These are phyloP conservation scores for Cystobasidium tubakii DNA, from an alignment of 768 basidiomycete species.

Conservation along the genomic window DNA sequence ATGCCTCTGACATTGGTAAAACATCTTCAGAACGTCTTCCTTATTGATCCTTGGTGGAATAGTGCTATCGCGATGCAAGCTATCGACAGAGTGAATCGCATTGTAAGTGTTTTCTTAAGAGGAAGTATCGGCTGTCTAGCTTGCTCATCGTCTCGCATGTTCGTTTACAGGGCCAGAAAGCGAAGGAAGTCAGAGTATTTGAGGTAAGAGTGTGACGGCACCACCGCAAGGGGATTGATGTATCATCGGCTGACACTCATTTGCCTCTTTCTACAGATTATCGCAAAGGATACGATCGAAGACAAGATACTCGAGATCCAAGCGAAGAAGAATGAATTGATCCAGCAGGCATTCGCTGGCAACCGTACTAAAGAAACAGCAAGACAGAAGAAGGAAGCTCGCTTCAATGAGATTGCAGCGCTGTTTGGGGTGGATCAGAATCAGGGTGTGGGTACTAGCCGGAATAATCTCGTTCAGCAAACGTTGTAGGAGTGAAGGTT, in stretches of 20 bases:
- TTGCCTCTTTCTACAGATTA: constrained; percentile 41
- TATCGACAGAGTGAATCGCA: constrained; percentile 46
- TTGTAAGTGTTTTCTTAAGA: constrained; percentile 32
- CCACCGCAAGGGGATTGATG: not conserved
- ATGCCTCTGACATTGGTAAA: no score
- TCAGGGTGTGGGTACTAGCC: not conserved
- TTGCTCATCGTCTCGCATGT: not conserved
- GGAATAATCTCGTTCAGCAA: constrained; percentile 5
- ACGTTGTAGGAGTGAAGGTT: not conserved
- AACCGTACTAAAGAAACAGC: constrained; percentile 22
- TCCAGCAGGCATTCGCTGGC: constrained; percentile 39
- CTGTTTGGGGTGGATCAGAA: constrained; percentile 23
- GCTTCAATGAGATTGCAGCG: constrained; percentile 10
- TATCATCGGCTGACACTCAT: not conserved
- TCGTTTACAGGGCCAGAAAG: constrained; percentile 24
- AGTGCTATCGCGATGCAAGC: constrained; percentile 45
- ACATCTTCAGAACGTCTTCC: constrained; percentile 42
- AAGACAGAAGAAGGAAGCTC: constrained; percentile 31
- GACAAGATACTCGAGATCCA: constrained; percentile 44
- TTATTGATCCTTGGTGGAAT: constrained; percentile 47
- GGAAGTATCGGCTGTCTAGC: not conserved
- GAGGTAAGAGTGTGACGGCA: not conserved
- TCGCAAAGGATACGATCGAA: constrained; percentile 45
- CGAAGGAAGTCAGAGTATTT: not conserved
- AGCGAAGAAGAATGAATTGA: constrained; percentile 42